phyloP scores from a whole-genome alignment of 129 eudicot genomes.

The Centella asiatica region DNA sequence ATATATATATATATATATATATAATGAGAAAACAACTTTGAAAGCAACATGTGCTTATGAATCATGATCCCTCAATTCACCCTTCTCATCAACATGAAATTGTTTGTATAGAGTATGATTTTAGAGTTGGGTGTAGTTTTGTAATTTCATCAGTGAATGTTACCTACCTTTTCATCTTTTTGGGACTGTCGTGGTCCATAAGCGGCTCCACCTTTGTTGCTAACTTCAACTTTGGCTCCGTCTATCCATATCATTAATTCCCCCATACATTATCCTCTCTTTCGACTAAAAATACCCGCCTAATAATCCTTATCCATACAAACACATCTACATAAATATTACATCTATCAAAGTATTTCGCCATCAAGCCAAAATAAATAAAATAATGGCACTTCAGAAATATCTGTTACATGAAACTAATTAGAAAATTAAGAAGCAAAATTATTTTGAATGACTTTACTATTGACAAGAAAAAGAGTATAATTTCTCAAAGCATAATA shows the following conservation, averaged over 20 bases:
- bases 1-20: neutral
- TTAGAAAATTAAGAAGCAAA: too few species aligned
- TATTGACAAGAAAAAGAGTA: too few species aligned
- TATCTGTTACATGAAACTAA: too few species aligned
- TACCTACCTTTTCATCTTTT: conserved; percentile 41
- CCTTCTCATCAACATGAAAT: conserved; percentile 21
- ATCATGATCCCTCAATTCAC: conserved; percentile 17
- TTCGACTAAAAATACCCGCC: neutral
- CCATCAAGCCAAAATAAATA: neutral
- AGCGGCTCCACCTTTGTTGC: conserved; percentile 14
- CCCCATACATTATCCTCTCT: conserved; percentile 16
- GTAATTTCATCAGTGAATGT: conserved; percentile 32
- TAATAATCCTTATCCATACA: conserved; percentile 9
- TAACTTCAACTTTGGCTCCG: conserved; percentile 20
- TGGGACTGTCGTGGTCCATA: conserved; percentile 18
- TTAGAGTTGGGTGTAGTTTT: conserved; percentile 23
- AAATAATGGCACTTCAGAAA: too few species aligned
- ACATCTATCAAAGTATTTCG: neutral
- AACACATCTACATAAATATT: neutral
- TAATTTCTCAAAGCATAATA: too few species aligned
- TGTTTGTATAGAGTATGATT: neutral
- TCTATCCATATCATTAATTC: conserved; percentile 9
- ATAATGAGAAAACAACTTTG: neutral
- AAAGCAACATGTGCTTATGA: conserved; percentile 28
- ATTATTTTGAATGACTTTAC: too few species aligned